Conservation (phyloP, 768 basidiomycete species). For the Postia placenta region DNA sequence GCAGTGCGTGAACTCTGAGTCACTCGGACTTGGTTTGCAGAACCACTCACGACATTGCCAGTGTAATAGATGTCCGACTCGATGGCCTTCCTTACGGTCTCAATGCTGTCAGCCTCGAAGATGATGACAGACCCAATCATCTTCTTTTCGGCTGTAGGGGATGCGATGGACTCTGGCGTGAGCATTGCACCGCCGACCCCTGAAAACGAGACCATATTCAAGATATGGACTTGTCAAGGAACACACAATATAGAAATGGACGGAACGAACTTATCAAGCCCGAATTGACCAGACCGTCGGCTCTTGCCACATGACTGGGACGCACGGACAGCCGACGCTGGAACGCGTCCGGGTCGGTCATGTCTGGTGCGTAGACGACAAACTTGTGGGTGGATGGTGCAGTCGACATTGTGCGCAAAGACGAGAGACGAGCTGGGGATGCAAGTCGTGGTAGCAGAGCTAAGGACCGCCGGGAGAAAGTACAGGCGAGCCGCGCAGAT, state of each 20-base stretch:
- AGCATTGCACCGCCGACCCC: constrained; percentile 54
- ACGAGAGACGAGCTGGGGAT: neutral
- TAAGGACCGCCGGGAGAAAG: no score
- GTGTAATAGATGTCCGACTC: constrained; percentile 40
- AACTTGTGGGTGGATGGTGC: constrained; percentile 27
- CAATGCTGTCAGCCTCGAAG: constrained; percentile 47
- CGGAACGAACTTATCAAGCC: constrained; percentile 46
- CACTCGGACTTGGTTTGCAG: neutral
- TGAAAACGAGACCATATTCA: constrained; percentile 16
- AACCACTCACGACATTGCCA: constrained; percentile 32
- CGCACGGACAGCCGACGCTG: constrained; percentile 54
- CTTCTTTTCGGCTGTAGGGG: constrained; percentile 41
- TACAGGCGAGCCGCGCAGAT: no score
- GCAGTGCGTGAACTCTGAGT: neutral
- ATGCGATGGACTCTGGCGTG: constrained; percentile 50
- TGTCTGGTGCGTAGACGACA: constrained; percentile 64
- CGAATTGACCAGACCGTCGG: constrained; percentile 32
- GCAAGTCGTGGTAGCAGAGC: neutral
- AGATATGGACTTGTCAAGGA: neutral
- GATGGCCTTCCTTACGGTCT: constrained; percentile 33
- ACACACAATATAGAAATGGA: constrained; percentile 4
- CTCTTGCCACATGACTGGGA: constrained; percentile 41
- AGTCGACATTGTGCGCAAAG: neutral
- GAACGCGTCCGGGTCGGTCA: constrained; percentile 50
- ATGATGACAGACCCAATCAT: constrained; percentile 58